These are phyloP conservation scores for Floccularia luteovirens DNA, from an alignment of 768 basidiomycete genomes.

Conservation along the genomic window DNA sequence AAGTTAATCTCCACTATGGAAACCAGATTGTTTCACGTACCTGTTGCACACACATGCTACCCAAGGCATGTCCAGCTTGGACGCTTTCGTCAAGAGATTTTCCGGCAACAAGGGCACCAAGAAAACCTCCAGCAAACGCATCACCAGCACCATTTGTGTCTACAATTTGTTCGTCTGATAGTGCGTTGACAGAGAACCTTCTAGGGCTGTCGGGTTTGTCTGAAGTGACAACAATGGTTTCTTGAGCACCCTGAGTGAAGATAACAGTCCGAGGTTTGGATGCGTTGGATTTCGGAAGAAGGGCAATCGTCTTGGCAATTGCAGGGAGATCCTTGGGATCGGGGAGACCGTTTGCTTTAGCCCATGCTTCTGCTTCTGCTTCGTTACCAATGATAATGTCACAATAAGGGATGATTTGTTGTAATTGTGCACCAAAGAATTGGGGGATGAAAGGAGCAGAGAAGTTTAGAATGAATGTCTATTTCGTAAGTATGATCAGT, in stretches of 20 bases:
- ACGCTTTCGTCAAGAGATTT: constrained; percentile 74
- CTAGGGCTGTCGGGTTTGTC: constrained; percentile 46
- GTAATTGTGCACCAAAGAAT: constrained; percentile 81
- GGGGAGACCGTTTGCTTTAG: constrained; percentile 59
- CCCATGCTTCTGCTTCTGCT: constrained; percentile 86
- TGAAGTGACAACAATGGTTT: constrained; percentile 70
- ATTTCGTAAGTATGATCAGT: too few species aligned
- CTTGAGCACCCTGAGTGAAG: constrained; percentile 83
- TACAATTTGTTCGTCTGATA: constrained; percentile 63
- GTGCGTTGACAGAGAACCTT: constrained; percentile 47
- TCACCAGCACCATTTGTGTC: constrained; percentile 99
- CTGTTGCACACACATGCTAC: constrained; percentile 77
- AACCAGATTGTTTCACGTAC: constrained; percentile 24
- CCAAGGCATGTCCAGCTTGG: constrained; percentile 82
- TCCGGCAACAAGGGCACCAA: constrained; percentile 77
- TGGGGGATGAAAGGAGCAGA: constrained; percentile 96
- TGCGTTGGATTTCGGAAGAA: constrained; percentile 65
- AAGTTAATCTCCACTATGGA: not conserved
- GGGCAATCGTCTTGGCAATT: constrained; percentile 74
- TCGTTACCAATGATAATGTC: constrained; percentile 98
- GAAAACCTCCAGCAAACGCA: constrained; percentile 93
- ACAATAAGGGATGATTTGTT: constrained; percentile 73
- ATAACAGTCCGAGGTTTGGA: constrained; percentile 75
- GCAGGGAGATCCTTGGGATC: constrained; percentile 56
- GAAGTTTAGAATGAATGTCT: constrained; percentile 90